These are phyloP conservation scores for Omphalea diandra DNA, from an alignment of 441 rosid genomes.

Conservation along the genomic window DNA sequence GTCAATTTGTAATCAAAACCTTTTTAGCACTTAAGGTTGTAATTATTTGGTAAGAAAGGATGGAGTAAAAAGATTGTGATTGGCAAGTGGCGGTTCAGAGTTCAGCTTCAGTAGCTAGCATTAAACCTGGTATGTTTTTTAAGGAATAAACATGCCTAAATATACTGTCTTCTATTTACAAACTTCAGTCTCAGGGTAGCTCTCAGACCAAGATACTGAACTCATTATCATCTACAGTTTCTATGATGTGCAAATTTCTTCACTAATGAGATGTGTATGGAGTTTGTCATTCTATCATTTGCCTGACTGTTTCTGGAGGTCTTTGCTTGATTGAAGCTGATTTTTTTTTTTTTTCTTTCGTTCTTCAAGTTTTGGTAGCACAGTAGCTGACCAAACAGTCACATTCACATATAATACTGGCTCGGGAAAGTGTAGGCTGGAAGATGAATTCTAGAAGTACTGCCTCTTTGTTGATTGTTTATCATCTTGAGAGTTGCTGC, in stretches of 20 bases:
- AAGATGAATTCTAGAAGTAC: not conserved
- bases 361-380: not conserved
- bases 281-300: not conserved
- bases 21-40: not conserved
- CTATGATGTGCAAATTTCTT: not conserved
- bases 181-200: not conserved
- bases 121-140: too few relatives aligned
- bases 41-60: not conserved
- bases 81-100: too few relatives aligned
- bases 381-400: not conserved
- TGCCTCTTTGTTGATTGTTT: not conserved
- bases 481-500: not conserved
- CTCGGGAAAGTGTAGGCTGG: slow-evolving; percentile 4
- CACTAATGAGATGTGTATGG: too few relatives aligned
- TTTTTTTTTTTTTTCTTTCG: not conserved
- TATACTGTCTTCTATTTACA: not conserved
- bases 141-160: too few relatives aligned
- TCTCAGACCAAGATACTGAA: too few relatives aligned
- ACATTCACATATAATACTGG: not conserved
- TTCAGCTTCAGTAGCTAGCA: too few relatives aligned
- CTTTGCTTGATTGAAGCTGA: not conserved
- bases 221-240: not conserved
- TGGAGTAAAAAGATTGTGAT: too few relatives aligned
- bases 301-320: not conserved
- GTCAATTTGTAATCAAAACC: too few relatives aligned